phyloP scores from a whole-genome alignment of 345 rosid species.

The Jatropha curcas region DNA sequence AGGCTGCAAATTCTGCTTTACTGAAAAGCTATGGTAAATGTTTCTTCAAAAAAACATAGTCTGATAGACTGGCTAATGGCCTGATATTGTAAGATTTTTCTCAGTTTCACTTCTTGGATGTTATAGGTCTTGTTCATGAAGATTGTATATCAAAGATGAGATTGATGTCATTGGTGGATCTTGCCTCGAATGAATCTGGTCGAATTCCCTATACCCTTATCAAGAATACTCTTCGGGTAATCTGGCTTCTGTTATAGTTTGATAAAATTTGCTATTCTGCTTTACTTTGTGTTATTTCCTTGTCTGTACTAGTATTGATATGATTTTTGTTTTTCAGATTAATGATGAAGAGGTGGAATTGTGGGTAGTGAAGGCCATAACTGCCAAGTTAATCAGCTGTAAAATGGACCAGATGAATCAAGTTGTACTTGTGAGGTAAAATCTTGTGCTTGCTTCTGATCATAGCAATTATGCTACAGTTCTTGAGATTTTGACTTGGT shows the following conservation, averaged over 20 bases:
- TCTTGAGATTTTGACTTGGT: not conserved
- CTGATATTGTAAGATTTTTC: not conserved
- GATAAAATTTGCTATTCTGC: constrained; percentile 3
- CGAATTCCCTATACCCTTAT: constrained; percentile 66
- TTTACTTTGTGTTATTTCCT: not conserved
- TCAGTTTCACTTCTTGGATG: constrained; percentile 8
- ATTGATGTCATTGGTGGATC: constrained; percentile 77
- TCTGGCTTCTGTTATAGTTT: constrained; percentile 6
- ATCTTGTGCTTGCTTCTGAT: not conserved
- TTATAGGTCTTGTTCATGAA: constrained; percentile 77
- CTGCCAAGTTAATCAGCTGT: constrained; percentile 72
- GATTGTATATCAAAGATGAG: constrained; percentile 88
- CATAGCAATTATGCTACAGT: not conserved
- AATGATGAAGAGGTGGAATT: constrained; percentile 76
- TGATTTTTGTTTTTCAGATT: constrained; percentile 42
- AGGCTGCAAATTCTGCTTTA: constrained; percentile 62
- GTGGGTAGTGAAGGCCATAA: constrained; percentile 89
- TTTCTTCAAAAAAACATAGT: not conserved
- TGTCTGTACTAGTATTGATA: constrained; percentile 3
- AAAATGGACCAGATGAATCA: constrained; percentile 95
- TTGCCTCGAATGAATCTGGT: constrained; percentile 68
- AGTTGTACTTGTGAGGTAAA: constrained; percentile 74
- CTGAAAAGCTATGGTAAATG: constrained; percentile 71
- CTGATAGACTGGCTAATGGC: not conserved
- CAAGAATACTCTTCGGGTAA: constrained; percentile 70